Conservation (phyloP, 352 stramenopile genomes). For the Aphanomyces astaci region DNA sequence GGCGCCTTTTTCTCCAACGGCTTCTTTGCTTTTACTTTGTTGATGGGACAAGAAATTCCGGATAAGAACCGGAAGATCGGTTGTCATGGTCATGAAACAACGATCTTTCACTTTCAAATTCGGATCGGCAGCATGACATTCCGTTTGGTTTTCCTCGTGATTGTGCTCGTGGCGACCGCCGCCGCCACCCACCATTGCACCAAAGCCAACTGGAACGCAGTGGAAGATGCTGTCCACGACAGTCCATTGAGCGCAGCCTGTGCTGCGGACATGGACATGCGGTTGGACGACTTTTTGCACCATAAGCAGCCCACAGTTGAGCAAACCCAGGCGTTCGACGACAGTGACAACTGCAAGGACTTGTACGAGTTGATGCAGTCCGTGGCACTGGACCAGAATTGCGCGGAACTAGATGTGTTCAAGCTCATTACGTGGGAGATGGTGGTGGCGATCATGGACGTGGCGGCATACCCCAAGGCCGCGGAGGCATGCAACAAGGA, state of each 20-base stretch:
- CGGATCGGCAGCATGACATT: not conserved
- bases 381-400: not conserved
- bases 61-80: not conserved
- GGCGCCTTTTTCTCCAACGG: too few relatives aligned
- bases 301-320: not conserved
- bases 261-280: conserved; percentile 7
- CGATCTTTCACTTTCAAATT: too few relatives aligned
- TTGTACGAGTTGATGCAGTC: not conserved
- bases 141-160: not conserved
- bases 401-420: conserved; percentile 2
- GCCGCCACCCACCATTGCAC: not conserved
- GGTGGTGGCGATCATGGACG: conserved; percentile 6
- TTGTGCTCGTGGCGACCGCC: not conserved
- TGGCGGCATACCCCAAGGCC: not conserved
- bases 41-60: not conserved
- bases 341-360: not conserved
- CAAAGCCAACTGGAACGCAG: not conserved
- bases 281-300: not conserved
- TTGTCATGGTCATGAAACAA: too few relatives aligned
- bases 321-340: conserved; percentile 1
- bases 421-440: not conserved
- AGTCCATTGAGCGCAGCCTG: conserved; percentile 3
- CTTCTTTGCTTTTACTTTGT: too few relatives aligned
- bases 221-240: not conserved
- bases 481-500: not conserved